Evolutionary conservation across 1,284 basidiomycete species (phyloP).

Genomic region (Sporisorium exsertum): DNA sequence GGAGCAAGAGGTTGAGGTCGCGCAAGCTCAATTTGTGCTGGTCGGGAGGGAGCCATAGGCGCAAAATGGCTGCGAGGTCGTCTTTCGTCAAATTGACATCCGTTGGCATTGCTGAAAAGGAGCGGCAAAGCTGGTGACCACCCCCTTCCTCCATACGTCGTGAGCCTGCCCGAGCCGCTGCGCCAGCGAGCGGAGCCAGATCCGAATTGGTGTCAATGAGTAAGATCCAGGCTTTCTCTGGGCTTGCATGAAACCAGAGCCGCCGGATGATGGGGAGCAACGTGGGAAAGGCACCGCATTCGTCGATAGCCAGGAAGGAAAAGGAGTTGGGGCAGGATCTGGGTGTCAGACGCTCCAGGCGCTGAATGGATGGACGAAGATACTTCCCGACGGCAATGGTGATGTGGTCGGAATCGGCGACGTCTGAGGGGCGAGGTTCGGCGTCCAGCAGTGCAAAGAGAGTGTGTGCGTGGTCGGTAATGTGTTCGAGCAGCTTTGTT

Average conservation of each 20-base stretch:
- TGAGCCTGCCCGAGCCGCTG: background rate
- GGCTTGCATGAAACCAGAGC: background rate
- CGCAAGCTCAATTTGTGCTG: background rate
- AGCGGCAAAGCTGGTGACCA: background rate
- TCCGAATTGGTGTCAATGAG: background rate
- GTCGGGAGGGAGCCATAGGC: background rate
- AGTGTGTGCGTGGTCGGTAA: background rate
- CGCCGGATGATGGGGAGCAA: background rate
- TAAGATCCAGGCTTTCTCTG: background rate
- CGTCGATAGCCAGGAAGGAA: background rate
- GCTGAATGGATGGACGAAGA: background rate
- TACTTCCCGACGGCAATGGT: background rate
- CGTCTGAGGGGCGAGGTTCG: no score
- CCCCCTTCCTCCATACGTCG: background rate
- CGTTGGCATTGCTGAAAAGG: background rate
- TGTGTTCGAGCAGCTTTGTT: background rate
- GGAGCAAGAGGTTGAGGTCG: constrained; percentile 1
- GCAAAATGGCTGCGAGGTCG: background rate
- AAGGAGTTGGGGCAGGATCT: background rate
- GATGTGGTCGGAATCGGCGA: background rate
- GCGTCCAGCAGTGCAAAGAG: background rate
- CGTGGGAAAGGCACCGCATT: background rate
- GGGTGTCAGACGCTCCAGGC: background rate
- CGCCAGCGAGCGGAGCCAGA: background rate
- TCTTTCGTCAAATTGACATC: background rate